Conservation (phyloP, 108 stramenopile genomes). For the Licmophora abbreviata region DNA sequence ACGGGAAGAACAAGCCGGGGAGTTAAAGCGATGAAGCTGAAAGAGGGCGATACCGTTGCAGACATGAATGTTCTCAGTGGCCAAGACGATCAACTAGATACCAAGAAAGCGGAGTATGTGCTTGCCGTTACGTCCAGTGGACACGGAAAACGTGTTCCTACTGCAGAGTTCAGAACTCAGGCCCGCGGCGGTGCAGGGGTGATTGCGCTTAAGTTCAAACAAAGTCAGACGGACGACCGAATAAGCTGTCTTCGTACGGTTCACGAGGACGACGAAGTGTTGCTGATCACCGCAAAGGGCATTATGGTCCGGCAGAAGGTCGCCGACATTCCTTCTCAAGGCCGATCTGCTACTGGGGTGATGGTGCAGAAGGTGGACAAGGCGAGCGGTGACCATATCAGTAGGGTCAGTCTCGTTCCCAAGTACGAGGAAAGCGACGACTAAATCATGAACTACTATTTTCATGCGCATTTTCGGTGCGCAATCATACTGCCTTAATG, state of each 20-base stretch:
- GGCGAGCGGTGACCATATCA: slow-evolving; percentile 60
- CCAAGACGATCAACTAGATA: slow-evolving; percentile 5
- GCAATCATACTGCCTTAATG: too few species aligned
- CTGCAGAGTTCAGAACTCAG: slow-evolving; percentile 69
- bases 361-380: slow-evolving; percentile 79
- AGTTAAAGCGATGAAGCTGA: slow-evolving; percentile 81
- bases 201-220: slow-evolving; percentile 88
- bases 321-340: slow-evolving; percentile 63
- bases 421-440: slow-evolving; percentile 26
- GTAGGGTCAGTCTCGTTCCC: slow-evolving; percentile 69
- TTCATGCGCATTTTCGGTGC: too few species aligned
- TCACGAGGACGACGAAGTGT: slow-evolving; percentile 80
- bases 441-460: too few species aligned
- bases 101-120: slow-evolving; percentile 40
- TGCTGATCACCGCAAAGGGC: slow-evolving; percentile 83
- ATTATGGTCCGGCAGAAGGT: slow-evolving; percentile 87
- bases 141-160: slow-evolving; percentile 83
- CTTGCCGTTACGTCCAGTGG: slow-evolving; percentile 77
- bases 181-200: slow-evolving; percentile 79
- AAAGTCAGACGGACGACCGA: slow-evolving; percentile 38
- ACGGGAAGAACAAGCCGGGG: slow-evolving; percentile 82
- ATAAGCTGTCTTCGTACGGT: slow-evolving; percentile 72
- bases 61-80: slow-evolving; percentile 82
- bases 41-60: slow-evolving; percentile 74
- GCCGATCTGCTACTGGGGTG: slow-evolving; percentile 84